phyloP scores from a whole-genome alignment of 2,329 filamentous ascomycete species.

The Pseudogymnoascus sp. region DNA sequence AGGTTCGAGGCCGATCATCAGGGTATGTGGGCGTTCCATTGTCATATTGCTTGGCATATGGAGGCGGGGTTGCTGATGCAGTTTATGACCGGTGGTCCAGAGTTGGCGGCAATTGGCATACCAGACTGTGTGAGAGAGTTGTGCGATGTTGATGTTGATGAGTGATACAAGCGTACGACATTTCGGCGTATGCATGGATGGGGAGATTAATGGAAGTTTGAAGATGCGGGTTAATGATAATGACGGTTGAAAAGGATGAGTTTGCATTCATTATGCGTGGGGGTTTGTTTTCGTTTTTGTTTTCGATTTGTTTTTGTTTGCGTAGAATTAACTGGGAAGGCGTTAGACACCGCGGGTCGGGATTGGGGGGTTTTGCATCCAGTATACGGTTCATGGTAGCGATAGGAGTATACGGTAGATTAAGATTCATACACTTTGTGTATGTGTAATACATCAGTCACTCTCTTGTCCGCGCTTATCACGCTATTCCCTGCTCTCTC shows the following conservation, averaged over 20 bases:
- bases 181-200: neutral
- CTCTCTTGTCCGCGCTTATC: neutral
- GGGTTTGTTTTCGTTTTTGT: neutral
- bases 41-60: conserved; percentile 51
- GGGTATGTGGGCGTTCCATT: conserved; percentile 51
- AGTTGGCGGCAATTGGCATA: conserved; percentile 35
- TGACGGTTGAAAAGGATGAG: neutral
- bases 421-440: neutral
- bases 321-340: neutral
- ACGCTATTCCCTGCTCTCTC: neutral
- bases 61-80: conserved; percentile 54
- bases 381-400: neutral
- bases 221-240: neutral
- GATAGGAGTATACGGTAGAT: neutral
- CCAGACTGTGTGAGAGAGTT: conserved; percentile 38
- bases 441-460: neutral
- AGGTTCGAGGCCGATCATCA: conserved; percentile 49
- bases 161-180: neutral
- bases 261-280: neutral
- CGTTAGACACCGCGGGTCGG: neutral
- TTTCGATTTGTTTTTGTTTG: neutral
- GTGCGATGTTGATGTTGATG: conserved; percentile 31
- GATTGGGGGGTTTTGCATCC: neutral
- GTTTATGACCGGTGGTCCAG: conserved; percentile 42
- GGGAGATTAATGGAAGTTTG: neutral